A percentile compares a stretch with the other conserved stretches of the same genome.
Evolutionary conservation across 1,139 yeast genomes (phyloP).

Genomic region (Suhomyces guaymorum): DNA sequence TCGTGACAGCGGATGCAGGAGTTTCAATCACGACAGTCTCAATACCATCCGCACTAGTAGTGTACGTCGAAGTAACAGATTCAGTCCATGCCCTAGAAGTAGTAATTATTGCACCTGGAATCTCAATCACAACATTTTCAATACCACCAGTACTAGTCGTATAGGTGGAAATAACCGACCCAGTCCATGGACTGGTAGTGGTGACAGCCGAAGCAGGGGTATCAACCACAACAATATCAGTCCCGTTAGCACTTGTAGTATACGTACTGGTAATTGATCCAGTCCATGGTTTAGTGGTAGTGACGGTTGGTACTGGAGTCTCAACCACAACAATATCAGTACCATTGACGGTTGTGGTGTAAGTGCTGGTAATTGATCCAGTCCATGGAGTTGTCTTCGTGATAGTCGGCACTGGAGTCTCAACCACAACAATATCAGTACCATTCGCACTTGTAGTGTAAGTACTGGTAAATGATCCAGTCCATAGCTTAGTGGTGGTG

Average conservation of each 20-base stretch:
- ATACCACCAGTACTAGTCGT: conserved; percentile 12
- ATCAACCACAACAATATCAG: conserved; percentile 17
- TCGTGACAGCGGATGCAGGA: conserved; percentile 17
- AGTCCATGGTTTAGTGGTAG: conserved; percentile 14
- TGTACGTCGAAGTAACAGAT: conserved; percentile 1
- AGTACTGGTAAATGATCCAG: too few species aligned
- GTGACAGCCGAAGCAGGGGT: conserved; percentile 9
- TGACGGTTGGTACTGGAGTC: conserved; percentile 8
- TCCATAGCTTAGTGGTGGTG: too few species aligned
- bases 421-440: too few species aligned
- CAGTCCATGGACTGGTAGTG: conserved; percentile 13
- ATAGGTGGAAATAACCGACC: conserved; percentile 1
- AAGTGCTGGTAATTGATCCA: conserved; percentile 1
- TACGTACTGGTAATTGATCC: conserved; percentile 1
- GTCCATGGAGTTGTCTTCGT: conserved; percentile 14
- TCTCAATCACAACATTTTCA: conserved; percentile 16
- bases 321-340: conserved; percentile 18
- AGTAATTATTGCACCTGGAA: conserved; percentile 9
- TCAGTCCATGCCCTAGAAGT: conserved; percentile 13
- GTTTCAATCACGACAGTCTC: conserved; percentile 20
- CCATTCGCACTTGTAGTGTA: too few species aligned
- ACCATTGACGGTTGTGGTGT: conserved; percentile 9
- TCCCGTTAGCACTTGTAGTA: conserved; percentile 11
- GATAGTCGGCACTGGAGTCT: conserved; percentile 8
- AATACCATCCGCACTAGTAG: conserved; percentile 13